phyloP scores from a whole-genome alignment of 2,329 filamentous ascomycete species.

The Cordyceps fumosorosea region DNA sequence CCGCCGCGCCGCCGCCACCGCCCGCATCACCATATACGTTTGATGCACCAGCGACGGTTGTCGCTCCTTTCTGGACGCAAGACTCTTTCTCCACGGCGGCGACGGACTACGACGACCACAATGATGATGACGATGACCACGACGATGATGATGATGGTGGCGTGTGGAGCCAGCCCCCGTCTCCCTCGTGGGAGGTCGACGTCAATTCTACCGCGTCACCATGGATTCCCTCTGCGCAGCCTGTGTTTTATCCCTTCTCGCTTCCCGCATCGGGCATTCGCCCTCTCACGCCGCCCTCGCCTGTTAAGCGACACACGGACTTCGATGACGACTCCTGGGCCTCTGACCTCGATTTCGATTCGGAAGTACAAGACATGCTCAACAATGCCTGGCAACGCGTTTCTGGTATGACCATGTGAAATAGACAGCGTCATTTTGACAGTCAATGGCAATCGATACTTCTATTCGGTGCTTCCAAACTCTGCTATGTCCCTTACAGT shows the following conservation, averaged over 20 bases:
- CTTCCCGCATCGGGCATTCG: slow-evolving; percentile 1
- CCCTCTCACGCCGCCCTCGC: slow-evolving; percentile 4
- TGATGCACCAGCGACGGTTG: background rate
- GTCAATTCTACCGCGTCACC: background rate
- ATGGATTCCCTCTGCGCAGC: slow-evolving; percentile 12
- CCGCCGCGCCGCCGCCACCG: slow-evolving; percentile 12
- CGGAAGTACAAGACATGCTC: background rate
- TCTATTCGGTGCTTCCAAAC: background rate
- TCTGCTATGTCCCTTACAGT: background rate
- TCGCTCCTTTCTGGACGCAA: background rate
- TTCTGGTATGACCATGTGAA: background rate
- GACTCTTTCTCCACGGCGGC: background rate
- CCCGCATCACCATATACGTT: background rate
- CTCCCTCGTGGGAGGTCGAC: background rate
- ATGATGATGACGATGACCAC: background rate
- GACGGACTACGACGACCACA: background rate
- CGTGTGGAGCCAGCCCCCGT: background rate
- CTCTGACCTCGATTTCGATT: background rate
- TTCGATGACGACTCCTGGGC: background rate
- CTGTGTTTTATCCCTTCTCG: slow-evolving; percentile 10
- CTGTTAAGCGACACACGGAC: background rate
- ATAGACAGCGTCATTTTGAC: background rate
- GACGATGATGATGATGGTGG: background rate
- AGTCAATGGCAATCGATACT: background rate
- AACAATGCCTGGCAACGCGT: background rate